Conservation (phyloP, 768 basidiomycete species). For the Serendipita sp. region DNA sequence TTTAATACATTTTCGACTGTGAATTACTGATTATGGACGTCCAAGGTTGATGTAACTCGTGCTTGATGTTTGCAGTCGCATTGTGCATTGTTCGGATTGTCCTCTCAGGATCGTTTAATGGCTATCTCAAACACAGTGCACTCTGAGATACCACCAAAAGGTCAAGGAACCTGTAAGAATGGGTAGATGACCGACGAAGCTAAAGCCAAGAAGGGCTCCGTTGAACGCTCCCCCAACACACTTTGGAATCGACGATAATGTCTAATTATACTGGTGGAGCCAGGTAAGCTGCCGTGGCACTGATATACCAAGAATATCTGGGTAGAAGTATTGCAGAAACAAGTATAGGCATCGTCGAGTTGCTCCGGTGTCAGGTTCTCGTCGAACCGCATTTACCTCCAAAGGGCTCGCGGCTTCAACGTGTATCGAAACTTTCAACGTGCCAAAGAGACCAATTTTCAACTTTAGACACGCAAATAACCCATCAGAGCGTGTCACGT, state of each 20-base stretch:
- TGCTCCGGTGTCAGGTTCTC: neutral
- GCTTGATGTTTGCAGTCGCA: too few species aligned
- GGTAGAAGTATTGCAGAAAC: neutral
- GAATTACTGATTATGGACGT: too few species aligned
- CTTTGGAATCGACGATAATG: conserved; percentile 2
- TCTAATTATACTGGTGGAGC: conserved; percentile 4
- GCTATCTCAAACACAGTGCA: too few species aligned
- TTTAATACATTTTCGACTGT: too few species aligned
- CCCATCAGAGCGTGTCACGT: neutral
- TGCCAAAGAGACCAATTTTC: neutral
- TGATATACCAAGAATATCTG: neutral
- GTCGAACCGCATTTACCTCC: neutral
- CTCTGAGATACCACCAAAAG: too few species aligned
- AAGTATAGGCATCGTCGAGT: neutral
- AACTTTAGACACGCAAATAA: neutral
- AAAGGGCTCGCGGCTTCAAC: neutral
- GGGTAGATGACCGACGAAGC: neutral
- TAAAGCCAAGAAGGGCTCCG: neutral
- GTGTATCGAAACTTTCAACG: neutral
- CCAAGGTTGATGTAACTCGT: too few species aligned
- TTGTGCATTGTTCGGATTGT: too few species aligned
- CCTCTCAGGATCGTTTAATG: too few species aligned
- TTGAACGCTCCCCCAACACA: neutral
- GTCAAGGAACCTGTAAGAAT: neutral
- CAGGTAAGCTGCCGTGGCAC: neutral